Percentiles rank a stretch among this genome's conserved stretches.
These are phyloP conservation scores for Thalassiosira mediterranea DNA, from an alignment of 352 stramenopile genomes.

Conservation along the genomic window DNA sequence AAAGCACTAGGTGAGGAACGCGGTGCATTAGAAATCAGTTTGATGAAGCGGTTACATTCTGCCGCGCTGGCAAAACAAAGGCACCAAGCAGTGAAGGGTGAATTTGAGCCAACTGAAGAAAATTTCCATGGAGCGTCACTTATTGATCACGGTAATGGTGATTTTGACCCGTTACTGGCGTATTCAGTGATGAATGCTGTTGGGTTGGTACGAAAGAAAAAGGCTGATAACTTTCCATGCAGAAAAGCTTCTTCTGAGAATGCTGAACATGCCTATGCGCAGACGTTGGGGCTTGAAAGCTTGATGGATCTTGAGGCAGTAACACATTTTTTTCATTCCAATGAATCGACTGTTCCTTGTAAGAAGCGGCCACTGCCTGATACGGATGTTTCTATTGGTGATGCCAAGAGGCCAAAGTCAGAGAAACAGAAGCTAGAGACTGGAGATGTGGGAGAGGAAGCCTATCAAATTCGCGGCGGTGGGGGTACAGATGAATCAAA, in stretches of 20 bases:
- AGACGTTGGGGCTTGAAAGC: slow-evolving; percentile 28
- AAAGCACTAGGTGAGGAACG: slow-evolving; percentile 8
- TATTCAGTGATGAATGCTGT: slow-evolving; percentile 68
- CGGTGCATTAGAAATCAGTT: slow-evolving; percentile 51
- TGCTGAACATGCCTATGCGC: slow-evolving; percentile 4
- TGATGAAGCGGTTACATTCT: slow-evolving; percentile 49
- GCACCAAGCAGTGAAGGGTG: no score
- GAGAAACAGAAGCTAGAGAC: slow-evolving; percentile 10
- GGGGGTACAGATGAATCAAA: slow-evolving; percentile 8
- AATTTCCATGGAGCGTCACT: no score
- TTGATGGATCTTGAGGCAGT: slow-evolving; percentile 21
- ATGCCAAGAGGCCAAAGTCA: slow-evolving; percentile 18
- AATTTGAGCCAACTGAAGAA: no score
- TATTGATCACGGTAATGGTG: no score
- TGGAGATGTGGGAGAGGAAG: slow-evolving; percentile 4
- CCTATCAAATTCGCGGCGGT: slow-evolving; percentile 42
- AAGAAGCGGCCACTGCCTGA: slow-evolving; percentile 21
- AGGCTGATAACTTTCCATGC: no score
- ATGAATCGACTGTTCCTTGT: slow-evolving; percentile 10
- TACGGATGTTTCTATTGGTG: slow-evolving; percentile 1
- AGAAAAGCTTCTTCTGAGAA: no score
- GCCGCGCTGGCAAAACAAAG: slow-evolving; percentile 16
- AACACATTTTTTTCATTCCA: slow-evolving; percentile 24
- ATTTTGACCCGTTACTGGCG: slow-evolving; percentile 57
- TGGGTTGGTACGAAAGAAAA: slow-evolving; percentile 49